A percentile compares a stretch with the other conserved stretches of the same genome.
Conservation (phyloP, 2,329 filamentous ascomycete genomes). For the Cladosporium velox region DNA sequence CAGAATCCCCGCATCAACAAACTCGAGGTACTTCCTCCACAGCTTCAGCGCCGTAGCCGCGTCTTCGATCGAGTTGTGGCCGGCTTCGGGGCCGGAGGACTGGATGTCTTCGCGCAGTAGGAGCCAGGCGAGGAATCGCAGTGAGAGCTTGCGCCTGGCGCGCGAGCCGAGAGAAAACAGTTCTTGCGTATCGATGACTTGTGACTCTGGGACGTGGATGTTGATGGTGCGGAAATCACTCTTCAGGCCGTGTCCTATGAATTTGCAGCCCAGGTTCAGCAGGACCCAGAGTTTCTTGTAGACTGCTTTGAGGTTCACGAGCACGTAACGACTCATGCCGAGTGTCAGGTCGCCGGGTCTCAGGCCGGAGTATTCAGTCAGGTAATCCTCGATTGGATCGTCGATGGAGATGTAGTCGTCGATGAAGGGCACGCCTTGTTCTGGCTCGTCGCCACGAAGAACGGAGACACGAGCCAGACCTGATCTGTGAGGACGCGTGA, state of each 20-base stretch:
- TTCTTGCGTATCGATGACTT: slow-evolving; percentile 93
- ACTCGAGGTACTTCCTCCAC: slow-evolving; percentile 88
- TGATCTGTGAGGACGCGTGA: slow-evolving; percentile 85
- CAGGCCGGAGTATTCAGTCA: slow-evolving; percentile 93
- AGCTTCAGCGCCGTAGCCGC: slow-evolving; percentile 86
- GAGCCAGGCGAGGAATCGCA: slow-evolving; percentile 89
- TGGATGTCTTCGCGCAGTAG: slow-evolving; percentile 94
- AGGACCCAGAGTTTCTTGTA: slow-evolving; percentile 99
- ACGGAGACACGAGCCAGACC: slow-evolving; percentile 93
- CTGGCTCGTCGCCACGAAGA: slow-evolving; percentile 73
- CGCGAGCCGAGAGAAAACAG: slow-evolving; percentile 82
- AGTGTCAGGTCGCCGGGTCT: slow-evolving; percentile 81
- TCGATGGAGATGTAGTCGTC: slow-evolving; percentile 95
- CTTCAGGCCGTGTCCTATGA: slow-evolving; percentile 88
- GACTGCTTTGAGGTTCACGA: slow-evolving; percentile 83
- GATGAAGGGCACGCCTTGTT: slow-evolving; percentile 85
- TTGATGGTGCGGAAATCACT: slow-evolving; percentile 98
- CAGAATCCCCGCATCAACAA: slow-evolving; percentile 78
- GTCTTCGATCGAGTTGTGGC: slow-evolving; percentile 93
- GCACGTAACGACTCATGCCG: slow-evolving; percentile 73
- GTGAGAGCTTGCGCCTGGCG: slow-evolving; percentile 75
- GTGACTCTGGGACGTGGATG: slow-evolving; percentile 85
- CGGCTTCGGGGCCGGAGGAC: slow-evolving; percentile 61
- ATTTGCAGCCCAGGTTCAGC: slow-evolving; percentile 89
- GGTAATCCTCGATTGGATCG: slow-evolving; percentile 90